Conservation (phyloP, 2,329 filamentous ascomycete genomes). For the Xylariaceae sp. region DNA sequence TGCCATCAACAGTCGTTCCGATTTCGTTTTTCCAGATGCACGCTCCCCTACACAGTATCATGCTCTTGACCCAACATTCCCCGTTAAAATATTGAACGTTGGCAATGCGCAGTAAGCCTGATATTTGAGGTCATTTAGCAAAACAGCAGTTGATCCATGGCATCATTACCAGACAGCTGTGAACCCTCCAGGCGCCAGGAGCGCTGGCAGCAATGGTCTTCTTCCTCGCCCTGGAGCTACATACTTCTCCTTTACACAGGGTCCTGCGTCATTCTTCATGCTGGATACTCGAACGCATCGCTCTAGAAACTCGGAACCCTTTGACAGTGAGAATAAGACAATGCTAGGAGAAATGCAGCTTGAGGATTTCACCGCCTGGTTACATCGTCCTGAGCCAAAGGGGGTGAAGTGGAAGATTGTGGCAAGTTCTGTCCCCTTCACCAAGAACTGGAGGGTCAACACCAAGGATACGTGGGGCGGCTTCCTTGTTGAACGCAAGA, state of each 20-base stretch:
- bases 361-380: slow-evolving; percentile 70
- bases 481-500: slow-evolving; percentile 73
- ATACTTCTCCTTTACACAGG: slow-evolving; percentile 85
- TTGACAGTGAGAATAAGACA: slow-evolving; percentile 63
- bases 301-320: slow-evolving; percentile 57
- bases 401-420: slow-evolving; percentile 93
- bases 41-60: not conserved
- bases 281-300: slow-evolving; percentile 87
- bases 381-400: slow-evolving; percentile 63
- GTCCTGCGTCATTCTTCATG: slow-evolving; percentile 91
- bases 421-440: slow-evolving; percentile 86
- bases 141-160: slow-evolving; percentile 77
- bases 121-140: slow-evolving; percentile 15
- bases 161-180: slow-evolving; percentile 76
- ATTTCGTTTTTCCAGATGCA: not conserved
- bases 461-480: slow-evolving; percentile 90
- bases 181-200: slow-evolving; percentile 69
- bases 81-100: not conserved
- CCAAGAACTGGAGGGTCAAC: slow-evolving; percentile 93
- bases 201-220: slow-evolving; percentile 38
- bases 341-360: slow-evolving; percentile 83
- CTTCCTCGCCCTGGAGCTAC: slow-evolving; percentile 53
- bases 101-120: not conserved
- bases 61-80: not conserved
- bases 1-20: not conserved